These are phyloP conservation scores for Styphnolobium japonicum DNA, from an alignment of 306 rosid species.

Conservation along the genomic window DNA sequence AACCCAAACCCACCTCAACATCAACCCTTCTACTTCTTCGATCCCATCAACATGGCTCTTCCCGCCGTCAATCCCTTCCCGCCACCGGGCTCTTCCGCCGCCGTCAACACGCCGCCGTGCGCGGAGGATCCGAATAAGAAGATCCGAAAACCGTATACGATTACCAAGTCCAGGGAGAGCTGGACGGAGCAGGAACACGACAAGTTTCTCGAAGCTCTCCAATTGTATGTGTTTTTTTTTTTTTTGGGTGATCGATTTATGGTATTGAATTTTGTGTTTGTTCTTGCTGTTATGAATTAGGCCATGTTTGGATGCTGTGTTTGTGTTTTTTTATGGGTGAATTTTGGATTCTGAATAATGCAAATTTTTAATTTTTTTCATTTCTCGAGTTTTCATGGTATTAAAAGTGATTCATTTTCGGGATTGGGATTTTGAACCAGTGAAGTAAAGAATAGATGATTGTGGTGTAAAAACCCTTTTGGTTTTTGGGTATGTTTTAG, in stretches of 20 bases:
- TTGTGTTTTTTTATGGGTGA: neutral
- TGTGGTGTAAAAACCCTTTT: neutral
- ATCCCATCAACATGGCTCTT: conserved; percentile 36
- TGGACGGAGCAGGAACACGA: conserved; percentile 78
- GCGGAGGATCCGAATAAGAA: conserved; percentile 50
- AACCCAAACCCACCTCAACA: conserved; percentile 45
- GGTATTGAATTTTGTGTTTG: neutral
- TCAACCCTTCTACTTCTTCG: conserved; percentile 42
- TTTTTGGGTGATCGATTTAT: neutral
- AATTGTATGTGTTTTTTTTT: conserved; percentile 40
- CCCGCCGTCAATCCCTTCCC: conserved; percentile 30
- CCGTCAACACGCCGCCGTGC: conserved; percentile 7
- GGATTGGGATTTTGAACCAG: neutral
- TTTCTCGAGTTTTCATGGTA: neutral
- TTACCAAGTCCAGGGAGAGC: conserved; percentile 71
- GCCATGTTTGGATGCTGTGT: neutral
- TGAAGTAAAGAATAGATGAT: neutral
- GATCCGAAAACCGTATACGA: conserved; percentile 65
- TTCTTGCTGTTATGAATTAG: neutral
- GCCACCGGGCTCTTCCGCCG: neutral
- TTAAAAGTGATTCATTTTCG: neutral
- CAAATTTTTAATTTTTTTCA: neutral
- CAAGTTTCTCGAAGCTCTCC: conserved; percentile 75
- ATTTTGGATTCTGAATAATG: neutral
- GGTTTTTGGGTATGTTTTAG: neutral